Percentiles rank a stretch among this genome's conserved stretches.
phyloP scores from a whole-genome alignment of 2,329 filamentous ascomycete species.

The Myotisia sp. region DNA sequence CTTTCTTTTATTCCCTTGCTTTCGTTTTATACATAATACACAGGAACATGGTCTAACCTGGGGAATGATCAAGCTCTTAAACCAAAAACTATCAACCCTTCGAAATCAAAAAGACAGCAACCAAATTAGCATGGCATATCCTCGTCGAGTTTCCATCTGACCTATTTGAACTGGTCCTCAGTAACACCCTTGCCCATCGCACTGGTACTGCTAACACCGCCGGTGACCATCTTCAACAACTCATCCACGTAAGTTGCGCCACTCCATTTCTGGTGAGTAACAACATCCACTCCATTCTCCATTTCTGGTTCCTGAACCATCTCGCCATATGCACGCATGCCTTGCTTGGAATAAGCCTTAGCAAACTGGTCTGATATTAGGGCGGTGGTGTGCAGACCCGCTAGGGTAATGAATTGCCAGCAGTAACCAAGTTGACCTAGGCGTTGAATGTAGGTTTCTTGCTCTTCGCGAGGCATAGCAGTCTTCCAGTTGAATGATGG shows the following conservation, averaged over 20 bases:
- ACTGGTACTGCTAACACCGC: conserved; percentile 77
- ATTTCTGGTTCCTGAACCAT: conserved; percentile 97
- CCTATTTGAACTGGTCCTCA: conserved; percentile 79
- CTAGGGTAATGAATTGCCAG: conserved; percentile 99
- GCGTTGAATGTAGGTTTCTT: conserved; percentile 93
- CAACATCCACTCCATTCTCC: conserved; percentile 75
- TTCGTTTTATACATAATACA: no score
- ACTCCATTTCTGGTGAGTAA: conserved; percentile 98
- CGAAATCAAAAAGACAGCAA: background rate
- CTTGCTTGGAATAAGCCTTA: conserved; percentile 61
- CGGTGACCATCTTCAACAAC: conserved; percentile 90
- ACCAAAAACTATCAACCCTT: background rate
- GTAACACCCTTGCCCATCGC: conserved; percentile 98
- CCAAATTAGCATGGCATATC: conserved; percentile 6
- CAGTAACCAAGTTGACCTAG: conserved; percentile 83
- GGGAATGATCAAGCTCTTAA: background rate
- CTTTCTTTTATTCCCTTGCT: no score
- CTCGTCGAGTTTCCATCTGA: no score
- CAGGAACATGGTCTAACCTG: no score
- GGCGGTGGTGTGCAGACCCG: conserved; percentile 87
- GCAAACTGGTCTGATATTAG: conserved; percentile 84
- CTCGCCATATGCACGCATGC: conserved; percentile 95
- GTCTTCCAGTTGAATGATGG: conserved; percentile 99
- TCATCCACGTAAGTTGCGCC: conserved; percentile 92
- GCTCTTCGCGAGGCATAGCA: conserved; percentile 78